phyloP scores from a whole-genome alignment of 345 rosid genomes.

The Mercurialis annua region DNA sequence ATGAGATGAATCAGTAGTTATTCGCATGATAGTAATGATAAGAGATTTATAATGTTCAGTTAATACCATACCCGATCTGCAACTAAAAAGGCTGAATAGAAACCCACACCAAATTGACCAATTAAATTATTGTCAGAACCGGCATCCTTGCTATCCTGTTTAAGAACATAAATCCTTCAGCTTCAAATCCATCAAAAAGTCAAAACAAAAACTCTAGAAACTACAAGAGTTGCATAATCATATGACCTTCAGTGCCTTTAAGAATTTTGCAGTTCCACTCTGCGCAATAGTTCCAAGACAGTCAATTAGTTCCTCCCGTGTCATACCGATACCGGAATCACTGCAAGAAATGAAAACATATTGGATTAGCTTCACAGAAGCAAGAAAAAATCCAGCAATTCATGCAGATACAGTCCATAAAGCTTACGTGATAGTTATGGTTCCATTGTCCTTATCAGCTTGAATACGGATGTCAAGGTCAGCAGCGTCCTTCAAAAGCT shows the following conservation, averaged over 20 bases:
- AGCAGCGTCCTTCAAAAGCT: constrained; percentile 58
- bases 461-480: constrained; percentile 90
- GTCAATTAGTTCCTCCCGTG: constrained; percentile 82
- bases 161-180: constrained; percentile 17
- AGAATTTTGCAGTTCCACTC: constrained; percentile 96
- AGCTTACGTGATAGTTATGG: constrained; percentile 65
- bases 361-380: neutral
- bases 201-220: neutral
- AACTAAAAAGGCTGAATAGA: constrained; percentile 92
- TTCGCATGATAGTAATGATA: neutral
- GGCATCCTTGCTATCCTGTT: constrained; percentile 87
- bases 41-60: neutral
- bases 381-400: neutral
- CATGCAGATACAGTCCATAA: constrained; percentile 4
- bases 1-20: constrained; percentile 3
- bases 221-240: neutral
- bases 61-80: constrained; percentile 58
- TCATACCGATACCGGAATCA: constrained; percentile 97
- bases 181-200: constrained; percentile 17
- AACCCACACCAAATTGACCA: constrained; percentile 99
- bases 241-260: constrained; percentile 81
- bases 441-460: constrained; percentile 80
- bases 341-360: constrained; percentile 37
- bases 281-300: constrained; percentile 98
- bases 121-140: constrained; percentile 79